phyloP scores from a whole-genome alignment of 1,284 basidiomycete species.

The Amylostereum areolatum region DNA sequence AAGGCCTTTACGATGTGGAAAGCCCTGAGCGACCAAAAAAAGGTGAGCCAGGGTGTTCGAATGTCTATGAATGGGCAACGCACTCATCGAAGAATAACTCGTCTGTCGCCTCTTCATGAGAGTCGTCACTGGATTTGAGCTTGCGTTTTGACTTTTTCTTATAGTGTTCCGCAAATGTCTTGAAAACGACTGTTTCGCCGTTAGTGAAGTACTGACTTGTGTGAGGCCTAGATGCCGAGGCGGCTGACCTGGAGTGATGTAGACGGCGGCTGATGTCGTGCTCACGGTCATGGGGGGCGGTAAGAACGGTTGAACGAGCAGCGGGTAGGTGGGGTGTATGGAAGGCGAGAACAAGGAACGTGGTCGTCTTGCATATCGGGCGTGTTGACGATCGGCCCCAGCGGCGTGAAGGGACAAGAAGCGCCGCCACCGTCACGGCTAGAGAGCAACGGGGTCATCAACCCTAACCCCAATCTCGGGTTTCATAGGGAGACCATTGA shows the following conservation, averaged over 20 bases:
- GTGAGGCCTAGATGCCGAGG: background rate
- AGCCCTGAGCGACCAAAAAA: conserved; percentile 31
- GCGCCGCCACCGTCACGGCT: too few species aligned
- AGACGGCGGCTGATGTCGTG: conserved; percentile 44
- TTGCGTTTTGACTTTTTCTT: conserved; percentile 37
- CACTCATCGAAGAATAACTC: conserved; percentile 62
- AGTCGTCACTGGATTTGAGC: conserved; percentile 21
- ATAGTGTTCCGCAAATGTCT: conserved; percentile 59
- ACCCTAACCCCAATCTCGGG: too few species aligned
- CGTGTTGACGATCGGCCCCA: too few species aligned
- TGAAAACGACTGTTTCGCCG: conserved; percentile 31
- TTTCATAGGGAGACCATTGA: too few species aligned
- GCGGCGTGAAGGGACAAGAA: too few species aligned
- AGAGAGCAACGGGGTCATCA: too few species aligned
- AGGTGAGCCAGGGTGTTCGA: background rate
- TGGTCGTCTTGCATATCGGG: too few species aligned
- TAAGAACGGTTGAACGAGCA: background rate
- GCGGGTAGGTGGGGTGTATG: too few species aligned
- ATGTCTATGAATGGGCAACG: conserved; percentile 14
- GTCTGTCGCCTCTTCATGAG: conserved; percentile 40
- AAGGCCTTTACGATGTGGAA: conserved; percentile 67
- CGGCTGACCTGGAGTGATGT: conserved; percentile 44
- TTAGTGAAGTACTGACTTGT: background rate
- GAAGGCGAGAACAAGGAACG: too few species aligned
- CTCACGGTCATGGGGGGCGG: conserved; percentile 39